Evolutionary conservation across 1,284 basidiomycete genomes (phyloP), one percentile per base, ranked within the genome.

Genomic region (Bothia castanella): DNA sequence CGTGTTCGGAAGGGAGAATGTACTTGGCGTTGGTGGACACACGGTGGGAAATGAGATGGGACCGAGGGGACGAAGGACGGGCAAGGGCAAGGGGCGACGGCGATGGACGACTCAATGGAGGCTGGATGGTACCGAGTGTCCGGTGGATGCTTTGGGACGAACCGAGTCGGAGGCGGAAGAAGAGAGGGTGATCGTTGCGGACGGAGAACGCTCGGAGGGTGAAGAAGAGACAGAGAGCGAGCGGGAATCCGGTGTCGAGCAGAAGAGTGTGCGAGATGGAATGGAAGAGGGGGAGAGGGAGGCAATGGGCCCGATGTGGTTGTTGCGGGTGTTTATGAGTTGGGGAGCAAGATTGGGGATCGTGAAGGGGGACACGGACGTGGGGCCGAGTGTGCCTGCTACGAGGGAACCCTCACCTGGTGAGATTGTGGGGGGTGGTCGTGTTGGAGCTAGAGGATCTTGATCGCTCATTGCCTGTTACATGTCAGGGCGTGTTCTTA

Each of bases 161-260:
- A 89, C 85, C 49, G 85, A 87, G 69, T 81, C 78, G 53, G 87
- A 89, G 66, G 86, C 74, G 20, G 84, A 84, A 59, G 87, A 89
- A 57, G 87, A 89, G 63, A 69, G 67, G 36, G 69, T 61, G 44
- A 66, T 60, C 14, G 50, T 53, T 45, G 57, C 55, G 17, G 62
- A 60, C 11, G 58, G 51, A 8, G 62, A 66, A 19, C 62, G 45
- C 10, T 63, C 58, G 2, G 64, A 65, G 35, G 58, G 41, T 10
- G 62, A 63, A 19, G 61, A 79, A 6, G 78, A 77, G 31, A 70
- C 66, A 20, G 58, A 67, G 45, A 67, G 63, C 38, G 58, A 65
- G 44, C 53, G 49, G 14, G 60, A 61, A 27, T 49, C 42, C 3
- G 58, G 52, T 0, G 38, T 38, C 13, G 69, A 62, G 35, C 52